phyloP scores from a whole-genome alignment of 805 yeast species.

The Candida piceae region DNA sequence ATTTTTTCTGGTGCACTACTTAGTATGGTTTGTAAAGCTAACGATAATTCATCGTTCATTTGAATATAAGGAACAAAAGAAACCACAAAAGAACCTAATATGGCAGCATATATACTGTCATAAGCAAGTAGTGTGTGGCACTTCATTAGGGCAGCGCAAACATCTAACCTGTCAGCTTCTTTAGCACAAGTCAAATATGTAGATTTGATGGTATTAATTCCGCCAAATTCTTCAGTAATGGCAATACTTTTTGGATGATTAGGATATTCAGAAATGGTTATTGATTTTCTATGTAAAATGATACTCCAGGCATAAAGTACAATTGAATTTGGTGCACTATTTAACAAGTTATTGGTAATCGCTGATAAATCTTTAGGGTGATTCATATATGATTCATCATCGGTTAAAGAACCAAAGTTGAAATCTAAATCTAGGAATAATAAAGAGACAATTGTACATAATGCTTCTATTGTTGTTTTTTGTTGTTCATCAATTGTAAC shows the following conservation, averaged over 20 bases:
- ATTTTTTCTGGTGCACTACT: constrained; percentile 40
- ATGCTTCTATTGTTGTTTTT: constrained; percentile 34
- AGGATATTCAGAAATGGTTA: constrained; percentile 33
- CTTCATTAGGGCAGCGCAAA: constrained; percentile 40
- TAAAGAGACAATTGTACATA: constrained; percentile 45
- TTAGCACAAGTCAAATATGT: constrained; percentile 33
- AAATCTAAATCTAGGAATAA: constrained; percentile 54
- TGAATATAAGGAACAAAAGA: constrained; percentile 46
- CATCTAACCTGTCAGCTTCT: constrained; percentile 36
- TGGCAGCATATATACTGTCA: constrained; percentile 48
- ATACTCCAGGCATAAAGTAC: constrained; percentile 66
- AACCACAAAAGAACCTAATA: constrained; percentile 39
- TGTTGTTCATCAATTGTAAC: constrained; percentile 17
- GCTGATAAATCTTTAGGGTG: constrained; percentile 35
- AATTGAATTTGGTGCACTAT: constrained; percentile 39
- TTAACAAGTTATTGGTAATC: constrained; percentile 19
- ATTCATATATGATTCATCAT: constrained; percentile 34
- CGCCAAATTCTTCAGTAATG: constrained; percentile 8
- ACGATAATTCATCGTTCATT: constrained; percentile 40
- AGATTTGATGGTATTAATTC: constrained; percentile 17
- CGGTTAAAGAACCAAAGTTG: constrained; percentile 37
- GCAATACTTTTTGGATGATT: constrained; percentile 15
- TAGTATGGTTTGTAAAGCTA: constrained; percentile 38
- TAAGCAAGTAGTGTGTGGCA: constrained; percentile 40
- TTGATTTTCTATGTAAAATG: constrained; percentile 46